Conservation (phyloP, 208 protist species). For the Leishmania arabica region DNA sequence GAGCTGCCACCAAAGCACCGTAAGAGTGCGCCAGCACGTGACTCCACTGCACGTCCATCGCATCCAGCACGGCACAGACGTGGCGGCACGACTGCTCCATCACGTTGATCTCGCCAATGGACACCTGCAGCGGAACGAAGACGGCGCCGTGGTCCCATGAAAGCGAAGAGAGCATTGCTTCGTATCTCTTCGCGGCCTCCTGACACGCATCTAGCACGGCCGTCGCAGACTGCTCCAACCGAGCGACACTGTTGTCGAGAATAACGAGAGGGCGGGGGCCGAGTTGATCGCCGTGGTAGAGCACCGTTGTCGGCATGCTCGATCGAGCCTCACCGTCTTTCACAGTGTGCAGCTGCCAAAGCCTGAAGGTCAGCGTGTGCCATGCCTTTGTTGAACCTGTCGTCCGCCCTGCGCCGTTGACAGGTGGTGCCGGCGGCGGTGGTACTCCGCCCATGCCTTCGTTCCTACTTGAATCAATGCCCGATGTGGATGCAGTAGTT, state of each 20-base stretch:
- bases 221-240: constrained; percentile 4
- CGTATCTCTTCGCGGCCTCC: constrained; percentile 59
- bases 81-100: constrained; percentile 62
- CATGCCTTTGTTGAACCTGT: constrained; percentile 31
- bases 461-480: background rate
- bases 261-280: constrained; percentile 84
- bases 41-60: constrained; percentile 79
- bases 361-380: constrained; percentile 45
- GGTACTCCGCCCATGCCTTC: background rate
- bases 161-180: constrained; percentile 60
- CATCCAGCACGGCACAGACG: constrained; percentile 77
- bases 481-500: background rate
- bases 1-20: constrained; percentile 74
- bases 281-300: constrained; percentile 71
- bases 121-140: constrained; percentile 65
- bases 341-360: constrained; percentile 62
- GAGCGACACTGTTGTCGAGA: constrained; percentile 62
- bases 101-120: constrained; percentile 35
- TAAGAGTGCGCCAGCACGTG: constrained; percentile 79
- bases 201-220: constrained; percentile 15
- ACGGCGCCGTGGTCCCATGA: constrained; percentile 75
- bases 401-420: constrained; percentile 10
- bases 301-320: constrained; percentile 44
- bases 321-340: constrained; percentile 22
- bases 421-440: constrained; percentile 13